Base-by-base conservation (phyloP, 352 stramenopile genomes). In the Phytopythium montanum region DNA sequence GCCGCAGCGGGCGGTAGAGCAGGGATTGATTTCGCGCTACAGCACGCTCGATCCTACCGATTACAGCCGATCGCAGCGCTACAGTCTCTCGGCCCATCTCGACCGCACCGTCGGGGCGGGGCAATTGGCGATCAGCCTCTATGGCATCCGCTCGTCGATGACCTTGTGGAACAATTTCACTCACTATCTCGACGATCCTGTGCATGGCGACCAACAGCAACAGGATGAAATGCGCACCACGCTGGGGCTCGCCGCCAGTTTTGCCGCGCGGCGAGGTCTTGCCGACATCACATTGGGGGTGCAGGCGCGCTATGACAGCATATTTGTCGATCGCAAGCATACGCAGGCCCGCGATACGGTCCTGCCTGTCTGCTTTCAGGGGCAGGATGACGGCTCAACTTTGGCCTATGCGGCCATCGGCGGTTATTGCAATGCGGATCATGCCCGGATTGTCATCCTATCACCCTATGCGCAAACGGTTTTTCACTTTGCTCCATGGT, bases 141-240 rank as follows among this genome's bases (percentile, higher is more conserved):
- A 46, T 46, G 39, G 39, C 39, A 46, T 46, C 39, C 39, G 39
- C 39, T 46, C 39, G 39, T 46, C 39, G 39, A 46, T 46, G 39
- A 46, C 39, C 39, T 46, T 46, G 39, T 46, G 39, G 39, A 46
- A 46, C 39, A 46, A 46, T 46, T 46, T 46, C 39, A 46, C 39
- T 46, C 39, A 46, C 39, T 46, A 46, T 46, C 39, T 46, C 39
- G 39, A 46, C 39, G 39, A 46, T 46, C 39, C 39, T 46, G 39
- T 46, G 39, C 39, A 46, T 46, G 39, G 39, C 39, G 39, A 46
- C 39, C 39, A 46, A 46, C 39, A 46, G 39, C 39, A 46, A 46
- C 39, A 46, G 39, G 39, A 46, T 46, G 39, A 46, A 46, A 46
- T 46, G 39, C 39, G 39, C 39, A 46, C 39, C 39, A 46, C 39